These are phyloP conservation scores for Myotisia sp. DNA, from an alignment of 2,329 filamentous ascomycete species.

Conservation along the genomic window DNA sequence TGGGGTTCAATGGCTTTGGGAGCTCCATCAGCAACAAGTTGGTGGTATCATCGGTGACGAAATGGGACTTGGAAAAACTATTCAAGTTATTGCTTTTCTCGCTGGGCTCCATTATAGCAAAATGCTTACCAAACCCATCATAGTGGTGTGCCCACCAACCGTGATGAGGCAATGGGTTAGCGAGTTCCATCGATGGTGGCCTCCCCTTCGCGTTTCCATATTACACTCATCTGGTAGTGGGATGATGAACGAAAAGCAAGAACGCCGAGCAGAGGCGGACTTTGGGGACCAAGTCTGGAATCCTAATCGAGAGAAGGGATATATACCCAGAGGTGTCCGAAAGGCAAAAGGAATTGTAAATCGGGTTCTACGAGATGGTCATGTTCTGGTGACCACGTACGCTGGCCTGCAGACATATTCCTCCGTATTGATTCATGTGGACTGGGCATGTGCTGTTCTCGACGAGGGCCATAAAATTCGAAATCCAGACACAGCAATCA, in stretches of 20 bases:
- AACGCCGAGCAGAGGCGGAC: conserved; percentile 48
- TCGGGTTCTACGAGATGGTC: conserved; percentile 66
- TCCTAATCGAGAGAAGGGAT: conserved; percentile 34
- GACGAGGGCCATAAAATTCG: conserved; percentile 98
- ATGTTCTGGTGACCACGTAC: conserved; percentile 91
- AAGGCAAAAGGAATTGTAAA: conserved; percentile 69
- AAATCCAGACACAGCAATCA: conserved; percentile 89
- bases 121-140: conserved; percentile 66
- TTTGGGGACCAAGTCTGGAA: conserved; percentile 44
- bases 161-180: conserved; percentile 97
- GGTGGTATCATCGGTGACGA: conserved; percentile 94
- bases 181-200: conserved; percentile 98
- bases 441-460: conserved; percentile 88
- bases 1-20: conserved; percentile 89
- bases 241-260: conserved; percentile 65
- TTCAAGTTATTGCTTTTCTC: conserved; percentile 66
- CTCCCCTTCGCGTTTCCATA: conserved; percentile 90
- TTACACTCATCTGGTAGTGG: conserved; percentile 90
- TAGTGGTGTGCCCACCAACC: conserved; percentile 86
- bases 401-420: conserved; percentile 88
- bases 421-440: conserved; percentile 61
- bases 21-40: conserved; percentile 76
- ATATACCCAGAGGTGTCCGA: conserved; percentile 44
- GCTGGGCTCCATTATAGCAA: conserved; percentile 87
- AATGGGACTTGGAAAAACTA: conserved; percentile 97